Conservation (phyloP, 2,329 filamentous ascomycete genomes). For the Colletotrichum musae region DNA sequence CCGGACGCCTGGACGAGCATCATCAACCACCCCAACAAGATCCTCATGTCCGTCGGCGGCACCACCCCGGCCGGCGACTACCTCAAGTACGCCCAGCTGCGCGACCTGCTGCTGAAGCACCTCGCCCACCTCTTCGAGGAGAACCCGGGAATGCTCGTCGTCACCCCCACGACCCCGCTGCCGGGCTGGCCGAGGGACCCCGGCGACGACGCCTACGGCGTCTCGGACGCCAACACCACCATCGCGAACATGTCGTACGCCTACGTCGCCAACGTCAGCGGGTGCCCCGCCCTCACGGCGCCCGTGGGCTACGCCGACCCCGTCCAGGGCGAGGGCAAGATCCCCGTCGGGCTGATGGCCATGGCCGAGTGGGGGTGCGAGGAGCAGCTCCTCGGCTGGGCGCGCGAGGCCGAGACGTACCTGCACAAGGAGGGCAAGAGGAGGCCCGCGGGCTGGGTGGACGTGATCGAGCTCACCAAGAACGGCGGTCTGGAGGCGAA, state of each 20-base stretch:
- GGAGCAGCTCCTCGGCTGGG: slow-evolving; percentile 74
- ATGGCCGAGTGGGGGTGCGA: slow-evolving; percentile 78
- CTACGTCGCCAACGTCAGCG: slow-evolving; percentile 87
- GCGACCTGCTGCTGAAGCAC: slow-evolving; percentile 84
- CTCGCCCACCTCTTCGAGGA: slow-evolving; percentile 78
- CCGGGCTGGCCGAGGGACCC: slow-evolving; percentile 78
- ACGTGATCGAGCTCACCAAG: slow-evolving; percentile 62
- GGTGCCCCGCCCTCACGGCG: slow-evolving; percentile 80
- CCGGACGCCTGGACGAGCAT: slow-evolving; percentile 65
- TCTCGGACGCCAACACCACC: slow-evolving; percentile 80
- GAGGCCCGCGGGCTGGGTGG: slow-evolving; percentile 70
- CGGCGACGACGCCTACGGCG: slow-evolving; percentile 76
- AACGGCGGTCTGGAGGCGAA: slow-evolving; percentile 37
- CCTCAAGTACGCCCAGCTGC: slow-evolving; percentile 79
- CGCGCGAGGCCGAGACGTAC: slow-evolving; percentile 69
- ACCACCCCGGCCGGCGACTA: slow-evolving; percentile 79
- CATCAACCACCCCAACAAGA: slow-evolving; percentile 76
- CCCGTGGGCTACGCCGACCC: slow-evolving; percentile 81
- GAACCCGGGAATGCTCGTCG: slow-evolving; percentile 82
- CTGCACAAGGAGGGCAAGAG: slow-evolving; percentile 65
- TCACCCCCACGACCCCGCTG: slow-evolving; percentile 83
- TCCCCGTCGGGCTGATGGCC: slow-evolving; percentile 75
- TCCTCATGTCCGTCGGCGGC: slow-evolving; percentile 76
- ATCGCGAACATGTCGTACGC: slow-evolving; percentile 89
- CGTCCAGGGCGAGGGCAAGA: slow-evolving; percentile 68